Percentiles rank a stretch among this genome's conserved stretches.
Conservation (phyloP, 768 basidiomycete species). For the Boletus huronensis region DNA sequence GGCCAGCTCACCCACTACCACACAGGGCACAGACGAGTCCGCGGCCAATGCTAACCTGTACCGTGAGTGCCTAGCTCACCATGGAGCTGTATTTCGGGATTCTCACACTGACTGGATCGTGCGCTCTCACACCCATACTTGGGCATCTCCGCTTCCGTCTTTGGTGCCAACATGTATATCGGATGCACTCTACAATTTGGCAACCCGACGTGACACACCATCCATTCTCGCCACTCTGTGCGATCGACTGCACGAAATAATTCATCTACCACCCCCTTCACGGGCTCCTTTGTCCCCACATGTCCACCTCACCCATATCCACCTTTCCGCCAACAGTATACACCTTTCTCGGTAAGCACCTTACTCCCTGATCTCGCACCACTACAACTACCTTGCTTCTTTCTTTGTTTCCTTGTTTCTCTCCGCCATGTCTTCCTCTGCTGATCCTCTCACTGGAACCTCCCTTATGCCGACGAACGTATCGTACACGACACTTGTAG, state of each 20-base stretch:
- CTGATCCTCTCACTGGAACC: conserved; percentile 1
- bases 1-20: neutral
- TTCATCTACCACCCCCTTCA: neutral
- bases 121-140: conserved; percentile 5
- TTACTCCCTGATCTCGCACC: neutral
- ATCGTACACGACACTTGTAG: conserved; percentile 46
- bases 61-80: conserved; percentile 18
- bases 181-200: neutral
- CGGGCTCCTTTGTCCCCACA: neutral
- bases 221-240: neutral
- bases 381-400: neutral
- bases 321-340: conserved; percentile 22
- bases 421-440: conserved; percentile 18
- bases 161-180: neutral
- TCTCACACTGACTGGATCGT: conserved; percentile 18
- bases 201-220: neutral
- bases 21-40: neutral
- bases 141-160: neutral
- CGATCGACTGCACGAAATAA: conserved; percentile 6
- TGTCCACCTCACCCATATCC: neutral
- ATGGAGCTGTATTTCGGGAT: neutral
- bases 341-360: conserved; percentile 31
- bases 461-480: conserved; percentile 1
- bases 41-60: conserved; percentile 26
- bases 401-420: neutral